Evolutionary conservation across 257 asterid genomes (phyloP), one percentile per base, ranked within the genome.

Genomic region (Solanum raphanifolium): DNA sequence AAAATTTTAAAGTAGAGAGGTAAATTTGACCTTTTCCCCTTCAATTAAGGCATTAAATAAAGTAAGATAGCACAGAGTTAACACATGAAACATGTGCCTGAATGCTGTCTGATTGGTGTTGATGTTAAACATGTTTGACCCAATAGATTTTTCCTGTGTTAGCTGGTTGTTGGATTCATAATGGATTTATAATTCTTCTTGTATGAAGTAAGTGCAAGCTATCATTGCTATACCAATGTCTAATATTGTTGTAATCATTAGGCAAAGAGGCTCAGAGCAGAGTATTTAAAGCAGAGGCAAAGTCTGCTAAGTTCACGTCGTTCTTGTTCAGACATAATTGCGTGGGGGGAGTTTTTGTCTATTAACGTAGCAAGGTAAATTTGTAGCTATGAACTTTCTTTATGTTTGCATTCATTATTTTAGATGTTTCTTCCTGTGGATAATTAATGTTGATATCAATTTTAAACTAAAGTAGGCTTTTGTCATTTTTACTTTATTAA

Each of bases 181-280:
- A 18, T 29, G 69, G 43, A 46, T 81, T 46, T 16, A 18, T 27
- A 18, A 5, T 18, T 46, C 5, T 82, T 48, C 86, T 82, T 31
- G 36, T 31, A 48, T 82, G 69, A 82, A 43, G 84, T 39, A 21
- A 34, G n/a, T 75, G 72, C 69, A 75, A 38, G 36, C 25, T 48
- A 23, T 60, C 55, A 72, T 62, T 73, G 21, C 84, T 46, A 34
- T 31, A 32, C 71, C 71, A 74, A 38, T 35, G 21, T 68, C 69
- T 81, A 84, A 52, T 25, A 16, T 43, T 58, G 55, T 65, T 65
- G 25, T 52, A 60, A 69, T 41, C 15, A 1, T 69, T 35, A 88
- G 90, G 90, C 90, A 2, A 41, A 88, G 82, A 74, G 72, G 58
- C 86, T 55, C 23, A 88, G 88, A 74, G 85, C 88, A 25, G 88